These are phyloP conservation scores for Diaporthe sp. DNA, from an alignment of 2,329 filamentous ascomycete species.

Conservation along the genomic window DNA sequence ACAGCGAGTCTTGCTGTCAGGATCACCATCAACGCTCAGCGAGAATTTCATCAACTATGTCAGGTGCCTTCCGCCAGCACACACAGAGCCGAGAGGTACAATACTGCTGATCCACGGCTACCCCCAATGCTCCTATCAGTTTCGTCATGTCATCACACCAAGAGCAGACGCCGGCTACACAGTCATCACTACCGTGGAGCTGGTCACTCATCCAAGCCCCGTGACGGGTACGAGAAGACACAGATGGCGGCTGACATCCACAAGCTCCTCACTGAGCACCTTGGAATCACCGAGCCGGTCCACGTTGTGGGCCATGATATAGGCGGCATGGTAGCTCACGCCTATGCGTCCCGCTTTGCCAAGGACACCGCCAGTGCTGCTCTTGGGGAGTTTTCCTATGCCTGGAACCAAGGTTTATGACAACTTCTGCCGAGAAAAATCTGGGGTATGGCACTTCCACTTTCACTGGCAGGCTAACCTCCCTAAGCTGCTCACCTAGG, in stretches of 20 bases:
- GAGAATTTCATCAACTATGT: not conserved
- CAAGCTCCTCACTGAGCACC: not conserved
- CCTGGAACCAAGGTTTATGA: not conserved
- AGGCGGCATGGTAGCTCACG: not conserved
- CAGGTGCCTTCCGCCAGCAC: not conserved
- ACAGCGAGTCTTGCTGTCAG: not conserved
- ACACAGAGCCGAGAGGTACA: not conserved
- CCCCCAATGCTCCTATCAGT: constrained; percentile 5
- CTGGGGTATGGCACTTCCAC: not conserved
- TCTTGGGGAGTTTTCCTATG: not conserved
- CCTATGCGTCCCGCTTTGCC: not conserved
- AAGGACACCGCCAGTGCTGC: not conserved
- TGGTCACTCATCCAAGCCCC: not conserved
- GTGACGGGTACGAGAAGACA: not conserved
- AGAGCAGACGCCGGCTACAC: not conserved
- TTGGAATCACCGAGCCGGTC: not conserved
- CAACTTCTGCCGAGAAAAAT: not conserved
- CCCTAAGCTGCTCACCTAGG: constrained; percentile 34
- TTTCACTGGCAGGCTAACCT: not conserved
- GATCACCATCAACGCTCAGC: not conserved
- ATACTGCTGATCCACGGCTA: constrained; percentile 6
- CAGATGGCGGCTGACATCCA: not conserved
- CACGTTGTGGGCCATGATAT: not conserved
- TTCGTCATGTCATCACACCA: not conserved
- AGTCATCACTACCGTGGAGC: not conserved